Evolutionary conservation across 2,329 filamentous ascomycete species (phyloP).

Genomic region (Tolypocladium pustulatum): DNA sequence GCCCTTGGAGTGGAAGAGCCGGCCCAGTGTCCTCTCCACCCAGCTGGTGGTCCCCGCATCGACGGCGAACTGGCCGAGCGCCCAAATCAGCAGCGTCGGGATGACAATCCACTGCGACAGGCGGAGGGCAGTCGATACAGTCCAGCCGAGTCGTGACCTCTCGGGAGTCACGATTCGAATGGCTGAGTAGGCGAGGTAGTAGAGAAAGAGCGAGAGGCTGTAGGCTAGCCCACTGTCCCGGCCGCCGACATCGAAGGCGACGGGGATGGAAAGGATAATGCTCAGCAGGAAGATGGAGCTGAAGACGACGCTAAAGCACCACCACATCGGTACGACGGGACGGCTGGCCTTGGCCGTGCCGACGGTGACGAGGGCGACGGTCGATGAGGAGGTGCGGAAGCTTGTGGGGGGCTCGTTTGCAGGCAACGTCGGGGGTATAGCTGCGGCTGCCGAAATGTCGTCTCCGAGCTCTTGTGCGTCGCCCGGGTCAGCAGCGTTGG

Average conservation of each 20-base stretch:
- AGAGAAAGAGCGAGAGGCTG: slow-evolving; percentile 77
- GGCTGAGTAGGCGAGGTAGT: slow-evolving; percentile 82
- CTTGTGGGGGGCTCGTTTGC: not conserved
- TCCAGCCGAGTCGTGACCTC: slow-evolving; percentile 62
- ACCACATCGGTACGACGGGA: slow-evolving; percentile 55
- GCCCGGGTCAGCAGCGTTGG: not conserved
- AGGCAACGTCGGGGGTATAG: not conserved
- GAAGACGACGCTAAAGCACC: slow-evolving; percentile 68
- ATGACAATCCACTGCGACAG: slow-evolving; percentile 80
- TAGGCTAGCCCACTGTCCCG: slow-evolving; percentile 90
- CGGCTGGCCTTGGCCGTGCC: slow-evolving; percentile 17
- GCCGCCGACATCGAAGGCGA: slow-evolving; percentile 96
- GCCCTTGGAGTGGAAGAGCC: slow-evolving; percentile 50
- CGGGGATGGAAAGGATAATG: slow-evolving; percentile 89
- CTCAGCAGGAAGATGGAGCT: slow-evolving; percentile 79
- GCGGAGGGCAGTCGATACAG: slow-evolving; percentile 58
- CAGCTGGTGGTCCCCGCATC: slow-evolving; percentile 70
- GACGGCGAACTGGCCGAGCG: slow-evolving; percentile 87
- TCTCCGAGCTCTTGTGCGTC: not conserved
- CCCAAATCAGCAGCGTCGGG: slow-evolving; percentile 83
- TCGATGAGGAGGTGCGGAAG: not conserved
- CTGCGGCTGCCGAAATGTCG: too few species aligned
- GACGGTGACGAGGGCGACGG: slow-evolving; percentile 3
- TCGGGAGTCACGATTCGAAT: slow-evolving; percentile 75
- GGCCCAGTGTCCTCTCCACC: slow-evolving; percentile 69